Conservation (phyloP, 495 filamentous ascomycete genomes). For the Penicillium antarcticum region DNA sequence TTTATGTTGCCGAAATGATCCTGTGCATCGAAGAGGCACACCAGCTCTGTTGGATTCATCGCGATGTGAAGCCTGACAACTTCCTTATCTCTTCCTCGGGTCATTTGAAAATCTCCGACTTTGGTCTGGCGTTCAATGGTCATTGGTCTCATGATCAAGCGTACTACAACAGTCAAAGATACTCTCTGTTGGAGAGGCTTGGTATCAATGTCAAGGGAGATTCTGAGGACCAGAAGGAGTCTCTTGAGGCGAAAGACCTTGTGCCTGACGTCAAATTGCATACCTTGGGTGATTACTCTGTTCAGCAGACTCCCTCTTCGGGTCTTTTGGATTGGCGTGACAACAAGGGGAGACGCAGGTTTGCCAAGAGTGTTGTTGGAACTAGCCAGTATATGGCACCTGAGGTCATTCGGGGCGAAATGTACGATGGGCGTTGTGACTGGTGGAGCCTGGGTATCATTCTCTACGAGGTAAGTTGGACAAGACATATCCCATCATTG, state of each 20-base stretch:
- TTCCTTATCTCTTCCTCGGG: conserved; percentile 85
- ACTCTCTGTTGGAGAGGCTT: conserved; percentile 69
- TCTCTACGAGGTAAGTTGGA: conserved; percentile 65
- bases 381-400: conserved; percentile 98
- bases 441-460: conserved; percentile 97
- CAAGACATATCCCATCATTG: not conserved
- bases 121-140: conserved; percentile 90
- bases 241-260: conserved; percentile 31
- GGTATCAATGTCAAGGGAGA: conserved; percentile 76
- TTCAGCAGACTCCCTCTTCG: conserved; percentile 14
- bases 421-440: conserved; percentile 89
- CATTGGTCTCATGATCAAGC: conserved; percentile 88
- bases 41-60: conserved; percentile 82
- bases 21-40: conserved; percentile 92
- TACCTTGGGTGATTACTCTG: conserved; percentile 7
- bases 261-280: not conserved
- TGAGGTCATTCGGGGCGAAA: conserved; percentile 78
- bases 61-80: conserved; percentile 96
- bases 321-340: conserved; percentile 75
- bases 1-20: conserved; percentile 94
- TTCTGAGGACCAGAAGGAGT: conserved; percentile 58
- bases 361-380: conserved; percentile 85
- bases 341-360: conserved; percentile 63
- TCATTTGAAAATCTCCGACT: conserved; percentile 93
- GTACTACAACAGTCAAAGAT: conserved; percentile 79